A percentile compares a stretch with the other conserved stretches of the same genome.
Evolutionary conservation across 257 asterid species (phyloP).

Genomic region (Jacaranda mimosifolia): DNA sequence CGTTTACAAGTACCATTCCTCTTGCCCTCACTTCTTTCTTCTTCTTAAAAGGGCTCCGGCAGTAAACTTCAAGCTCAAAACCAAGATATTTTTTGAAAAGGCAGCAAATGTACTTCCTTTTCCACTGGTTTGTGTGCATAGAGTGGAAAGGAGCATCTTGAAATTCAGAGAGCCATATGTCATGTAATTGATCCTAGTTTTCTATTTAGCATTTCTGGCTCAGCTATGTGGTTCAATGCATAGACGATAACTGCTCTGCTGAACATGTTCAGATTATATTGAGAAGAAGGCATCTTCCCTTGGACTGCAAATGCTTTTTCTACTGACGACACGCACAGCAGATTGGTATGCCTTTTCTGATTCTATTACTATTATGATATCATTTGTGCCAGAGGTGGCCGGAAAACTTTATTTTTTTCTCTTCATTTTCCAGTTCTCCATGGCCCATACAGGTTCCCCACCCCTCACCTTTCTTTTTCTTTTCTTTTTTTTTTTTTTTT

Average conservation of each 20-base stretch:
- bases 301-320: constrained; percentile 64
- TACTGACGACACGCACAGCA: constrained; percentile 73
- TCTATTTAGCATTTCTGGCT: constrained; percentile 8
- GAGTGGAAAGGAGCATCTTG: not conserved
- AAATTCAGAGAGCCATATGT: not conserved
- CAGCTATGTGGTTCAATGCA: constrained; percentile 7
- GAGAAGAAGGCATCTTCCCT: constrained; percentile 70
- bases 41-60: no score
- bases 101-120: not conserved
- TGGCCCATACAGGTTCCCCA: no score
- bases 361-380: not conserved
- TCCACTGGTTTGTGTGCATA: not conserved
- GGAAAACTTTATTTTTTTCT: not conserved
- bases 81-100: not conserved
- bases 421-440: not conserved
- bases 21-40: not conserved
- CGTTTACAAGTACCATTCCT: not conserved
- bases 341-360: constrained; percentile 56
- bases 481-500: no score
- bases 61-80: not conserved
- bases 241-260: not conserved
- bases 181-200: not conserved
- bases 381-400: not conserved
- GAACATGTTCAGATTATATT: constrained; percentile 58
- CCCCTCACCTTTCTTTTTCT: no score